A percentile compares a stretch with the other conserved stretches of the same genome.
These are phyloP conservation scores for Trypanosoma brucei DNA, from an alignment of 208 protist species.

Conservation along the genomic window DNA sequence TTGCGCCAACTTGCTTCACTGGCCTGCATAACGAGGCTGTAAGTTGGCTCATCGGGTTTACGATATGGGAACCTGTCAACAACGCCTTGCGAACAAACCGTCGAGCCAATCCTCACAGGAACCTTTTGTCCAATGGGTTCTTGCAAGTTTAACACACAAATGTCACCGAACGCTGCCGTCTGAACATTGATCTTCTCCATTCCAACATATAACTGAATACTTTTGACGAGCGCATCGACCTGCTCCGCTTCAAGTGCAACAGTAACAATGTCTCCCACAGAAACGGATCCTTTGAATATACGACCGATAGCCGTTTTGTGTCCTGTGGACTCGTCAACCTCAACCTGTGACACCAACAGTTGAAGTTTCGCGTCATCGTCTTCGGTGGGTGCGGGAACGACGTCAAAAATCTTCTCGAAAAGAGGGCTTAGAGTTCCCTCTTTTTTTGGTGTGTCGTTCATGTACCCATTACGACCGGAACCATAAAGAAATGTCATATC, in stretches of 20 bases:
- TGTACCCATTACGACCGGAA: constrained; percentile 90
- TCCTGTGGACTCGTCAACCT: constrained; percentile 73
- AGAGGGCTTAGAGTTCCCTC: constrained; percentile 86
- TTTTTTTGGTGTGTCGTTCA: constrained; percentile 66
- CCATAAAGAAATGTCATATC: constrained; percentile 95
- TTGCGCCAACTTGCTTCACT: constrained; percentile 88
- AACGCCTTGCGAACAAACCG: constrained; percentile 64
- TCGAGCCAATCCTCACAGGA: constrained; percentile 86
- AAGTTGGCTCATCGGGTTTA: constrained; percentile 94
- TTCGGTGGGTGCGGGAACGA: constrained; percentile 66
- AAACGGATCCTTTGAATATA: constrained; percentile 87
- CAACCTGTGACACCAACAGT: constrained; percentile 95
- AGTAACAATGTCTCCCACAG: constrained; percentile 81
- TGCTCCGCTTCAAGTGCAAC: constrained; percentile 80
- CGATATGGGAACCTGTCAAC: constrained; percentile 79
- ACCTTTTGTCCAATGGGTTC: constrained; percentile 83
- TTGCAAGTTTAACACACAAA: constrained; percentile 79
- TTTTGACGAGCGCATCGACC: constrained; percentile 81
- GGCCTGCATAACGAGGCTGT: constrained; percentile 88
- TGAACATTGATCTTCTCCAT: constrained; percentile 65
- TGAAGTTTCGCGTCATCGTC: constrained; percentile 61
- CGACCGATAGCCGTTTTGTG: constrained; percentile 92
- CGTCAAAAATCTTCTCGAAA: constrained; percentile 92
- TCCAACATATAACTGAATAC: constrained; percentile 83
- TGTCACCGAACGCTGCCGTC: constrained; percentile 76